Base-by-base conservation (phyloP, 1,284 basidiomycete genomes). In the Tilletia setariae region DNA sequence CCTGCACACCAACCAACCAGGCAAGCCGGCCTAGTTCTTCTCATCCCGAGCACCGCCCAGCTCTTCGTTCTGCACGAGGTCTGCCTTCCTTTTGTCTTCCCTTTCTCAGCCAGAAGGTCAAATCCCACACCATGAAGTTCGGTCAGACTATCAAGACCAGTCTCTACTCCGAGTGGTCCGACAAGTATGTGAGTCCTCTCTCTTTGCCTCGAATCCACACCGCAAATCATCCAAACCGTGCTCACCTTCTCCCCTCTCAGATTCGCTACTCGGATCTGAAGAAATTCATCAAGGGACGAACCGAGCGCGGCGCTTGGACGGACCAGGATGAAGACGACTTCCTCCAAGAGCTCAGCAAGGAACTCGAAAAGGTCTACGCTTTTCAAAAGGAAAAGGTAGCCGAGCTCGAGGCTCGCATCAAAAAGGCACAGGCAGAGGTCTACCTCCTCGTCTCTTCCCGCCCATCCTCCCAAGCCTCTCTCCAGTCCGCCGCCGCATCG, bases 341-440 rank as follows among this genome's bases (percentile, higher is more conserved):
- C 65, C 79, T 82, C 30, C 75, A 74, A 44, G 63, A 79, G 51
- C 89, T 98, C 68, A 90, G 92, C 80, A 86, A 86, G 71, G 94
- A 98, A 84, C 87, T 98, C 59, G 92, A 95, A 81, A 98, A 98
- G 86, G 91, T 98, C 68, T 91, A 97, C 79, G 90, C 90, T 79
- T 98, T 98, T 83, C 96, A 98, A 82, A 92, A 90, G 80, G 85
- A 87, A 61, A 98, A 98, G 88, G 79, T 82, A 7, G 70, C 76
- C 15, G 81, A 82, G 67, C 65, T 82, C 40, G 80, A 76, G 13
- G 74, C 76, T 59, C 77, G 81, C 13, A 82, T 82, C 70, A 77
- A 80, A 70, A 70, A 78, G 63, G 81, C 80, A n/a, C 78, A 81
- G 68, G 67, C 73, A 40, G 80, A 81, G 67, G 81, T 82, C 51